phyloP scores from a whole-genome alignment of 176 grass and related monocot genomes.

The Panicum miliaceum region DNA sequence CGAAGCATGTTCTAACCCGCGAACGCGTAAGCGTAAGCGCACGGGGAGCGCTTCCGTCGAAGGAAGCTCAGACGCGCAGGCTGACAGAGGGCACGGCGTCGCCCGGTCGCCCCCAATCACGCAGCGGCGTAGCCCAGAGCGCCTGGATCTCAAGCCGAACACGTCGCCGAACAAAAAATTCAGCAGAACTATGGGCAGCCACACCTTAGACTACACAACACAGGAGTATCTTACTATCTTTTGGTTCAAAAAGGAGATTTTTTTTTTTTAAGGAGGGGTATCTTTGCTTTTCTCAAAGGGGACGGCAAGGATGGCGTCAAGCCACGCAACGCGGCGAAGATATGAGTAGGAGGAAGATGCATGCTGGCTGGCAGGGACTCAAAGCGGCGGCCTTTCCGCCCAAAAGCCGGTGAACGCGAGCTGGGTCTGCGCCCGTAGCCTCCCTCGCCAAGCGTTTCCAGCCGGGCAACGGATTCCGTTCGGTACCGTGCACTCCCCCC shows the following conservation, averaged over 20 bases:
- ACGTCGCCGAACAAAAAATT: background rate
- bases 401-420: slow-evolving; percentile 47
- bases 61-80: background rate
- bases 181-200: background rate
- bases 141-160: background rate
- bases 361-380: slow-evolving; percentile 25
- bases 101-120: background rate
- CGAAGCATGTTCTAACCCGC: background rate
- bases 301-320: slow-evolving; percentile 20
- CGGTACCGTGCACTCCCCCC: slow-evolving; percentile 8
- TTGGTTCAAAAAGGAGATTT: background rate
- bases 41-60: background rate
- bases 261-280: background rate
- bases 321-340: slow-evolving; percentile 34
- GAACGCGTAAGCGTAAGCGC: slow-evolving; percentile 14
- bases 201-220: background rate
- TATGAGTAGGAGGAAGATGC: slow-evolving; percentile 1
- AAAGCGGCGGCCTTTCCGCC: slow-evolving; percentile 50
- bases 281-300: slow-evolving; percentile 16
- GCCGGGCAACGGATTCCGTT: slow-evolving; percentile 42
- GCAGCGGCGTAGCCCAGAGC: background rate
- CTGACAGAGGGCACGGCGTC: background rate
- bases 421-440: slow-evolving; percentile 38
- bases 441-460: slow-evolving; percentile 41
- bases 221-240: slow-evolving; percentile 14